phyloP scores from a whole-genome alignment of 208 protist species.

The Crithidia bombi region DNA sequence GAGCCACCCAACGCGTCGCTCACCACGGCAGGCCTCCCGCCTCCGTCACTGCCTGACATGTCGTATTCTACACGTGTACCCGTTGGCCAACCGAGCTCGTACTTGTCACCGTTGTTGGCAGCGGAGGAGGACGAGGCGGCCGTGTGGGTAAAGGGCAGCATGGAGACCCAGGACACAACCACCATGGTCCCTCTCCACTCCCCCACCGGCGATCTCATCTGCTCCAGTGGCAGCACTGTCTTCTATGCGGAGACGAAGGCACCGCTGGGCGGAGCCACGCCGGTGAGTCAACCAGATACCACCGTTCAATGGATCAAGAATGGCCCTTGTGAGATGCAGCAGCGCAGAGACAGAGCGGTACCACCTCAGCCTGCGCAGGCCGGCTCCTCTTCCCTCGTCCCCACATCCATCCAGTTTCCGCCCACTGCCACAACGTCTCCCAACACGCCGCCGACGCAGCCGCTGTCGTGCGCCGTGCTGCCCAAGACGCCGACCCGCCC shows the following conservation, averaged over 20 bases:
- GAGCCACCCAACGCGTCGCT: neutral
- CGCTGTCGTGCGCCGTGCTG: neutral
- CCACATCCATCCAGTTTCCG: too few relatives aligned
- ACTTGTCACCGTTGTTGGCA: slow-evolving; percentile 5
- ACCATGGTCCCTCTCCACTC: slow-evolving; percentile 14
- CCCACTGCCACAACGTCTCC: neutral
- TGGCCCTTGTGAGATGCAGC: neutral
- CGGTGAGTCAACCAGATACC: neutral
- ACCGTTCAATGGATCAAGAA: slow-evolving; percentile 9
- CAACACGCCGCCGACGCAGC: neutral
- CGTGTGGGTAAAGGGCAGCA: slow-evolving; percentile 6
- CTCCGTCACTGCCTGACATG: neutral
- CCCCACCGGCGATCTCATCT: neutral
- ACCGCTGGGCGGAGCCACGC: slow-evolving; percentile 3
- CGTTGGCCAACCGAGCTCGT: neutral
- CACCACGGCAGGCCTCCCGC: too few relatives aligned
- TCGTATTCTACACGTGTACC: neutral
- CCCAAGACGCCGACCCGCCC: neutral
- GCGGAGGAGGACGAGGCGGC: neutral
- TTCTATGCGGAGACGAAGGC: slow-evolving; percentile 15
- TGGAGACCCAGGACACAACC: slow-evolving; percentile 9
- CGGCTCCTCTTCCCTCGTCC: neutral
- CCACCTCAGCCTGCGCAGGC: too few relatives aligned
- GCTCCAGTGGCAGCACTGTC: slow-evolving; percentile 9
- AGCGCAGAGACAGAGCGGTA: too few relatives aligned